Evolutionary conservation across 768 basidiomycete genomes (phyloP), one percentile per base, ranked within the genome.

Genomic region (Podaxis mareebaensis): DNA sequence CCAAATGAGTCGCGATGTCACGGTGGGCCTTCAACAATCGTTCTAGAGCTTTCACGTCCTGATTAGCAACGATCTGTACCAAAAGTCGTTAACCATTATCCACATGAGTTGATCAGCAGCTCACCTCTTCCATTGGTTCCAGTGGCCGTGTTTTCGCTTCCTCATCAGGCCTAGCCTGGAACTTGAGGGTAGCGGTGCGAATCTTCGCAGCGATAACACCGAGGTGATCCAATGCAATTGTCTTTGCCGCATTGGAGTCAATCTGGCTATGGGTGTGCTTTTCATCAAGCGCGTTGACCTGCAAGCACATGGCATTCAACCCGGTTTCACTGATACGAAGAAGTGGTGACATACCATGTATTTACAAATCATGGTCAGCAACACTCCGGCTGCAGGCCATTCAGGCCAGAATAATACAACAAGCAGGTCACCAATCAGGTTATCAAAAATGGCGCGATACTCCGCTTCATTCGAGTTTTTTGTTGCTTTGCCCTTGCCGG

Each of bases 381-480:
- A 79, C 17, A 97, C 75, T 48, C 88, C 83, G 1, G 97, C 93
- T 10, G 93, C 96, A 5, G 97, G 97, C 95, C 96, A 99, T 75
- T 99, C 97, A 0, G 97, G 96, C 87, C 93, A 93, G 72, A 91
- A 95, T 5, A 98, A 78, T 20, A 97, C 95, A 8, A 85, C 83
- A 24, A 99, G 81, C 24, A 97, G 79, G 71, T 99, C 97, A 1
- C 88, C 86, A 46, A 99, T 86, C 11, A 99, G 79, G 68, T 92
- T 92, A 70, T 99, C 96, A 64, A 99, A 91, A 42, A 99, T 94
- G 0, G 88, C 81, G 54, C 95, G 87, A 72, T 98, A 98, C 71
- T 99, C 96, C 4, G 92, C 89, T 71, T 99, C 97, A 67, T 93
- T 95, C 0, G 95, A 89, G 67, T 91, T 93, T 73, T 96, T 96